A percentile compares a stretch with the other conserved stretches of the same genome.
phyloP scores from a whole-genome alignment of 1,284 basidiomycete genomes.

The Fistulina hepatica region DNA sequence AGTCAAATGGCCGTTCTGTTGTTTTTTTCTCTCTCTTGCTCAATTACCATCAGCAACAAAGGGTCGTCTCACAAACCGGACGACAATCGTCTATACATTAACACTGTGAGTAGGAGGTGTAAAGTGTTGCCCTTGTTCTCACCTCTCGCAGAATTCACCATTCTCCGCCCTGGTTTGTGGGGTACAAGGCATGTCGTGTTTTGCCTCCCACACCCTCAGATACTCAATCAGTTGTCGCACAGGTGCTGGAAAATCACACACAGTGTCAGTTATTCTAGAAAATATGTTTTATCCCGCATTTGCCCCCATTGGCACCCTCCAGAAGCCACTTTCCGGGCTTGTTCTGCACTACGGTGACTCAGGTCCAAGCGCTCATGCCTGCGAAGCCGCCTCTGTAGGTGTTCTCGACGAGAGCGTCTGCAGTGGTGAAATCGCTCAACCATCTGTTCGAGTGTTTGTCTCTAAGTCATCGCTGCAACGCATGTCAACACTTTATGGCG shows the following conservation, averaged over 20 bases:
- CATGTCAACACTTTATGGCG: slow-evolving; percentile 44
- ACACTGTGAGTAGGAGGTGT: slow-evolving; percentile 37
- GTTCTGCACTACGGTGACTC: slow-evolving; percentile 63
- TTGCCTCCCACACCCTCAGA: not conserved
- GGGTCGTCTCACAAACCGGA: slow-evolving; percentile 30
- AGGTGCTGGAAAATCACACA: slow-evolving; percentile 65
- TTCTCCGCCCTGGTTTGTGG: slow-evolving; percentile 51
- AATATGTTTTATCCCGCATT: slow-evolving; percentile 49
- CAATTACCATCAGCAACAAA: slow-evolving; percentile 23
- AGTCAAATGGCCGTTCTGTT: slow-evolving; percentile 10
- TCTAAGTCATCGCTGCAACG: slow-evolving; percentile 50
- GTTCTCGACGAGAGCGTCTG: too few relatives aligned
- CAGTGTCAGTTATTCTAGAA: slow-evolving; percentile 52
- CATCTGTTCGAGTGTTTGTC: slow-evolving; percentile 47
- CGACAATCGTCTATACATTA: slow-evolving; percentile 51
- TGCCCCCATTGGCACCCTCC: slow-evolving; percentile 35
- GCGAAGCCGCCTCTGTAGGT: slow-evolving; percentile 55
- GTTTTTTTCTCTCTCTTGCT: too few relatives aligned
- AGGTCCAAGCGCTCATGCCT: slow-evolving; percentile 41
- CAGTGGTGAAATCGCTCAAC: slow-evolving; percentile 28
- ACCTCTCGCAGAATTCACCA: slow-evolving; percentile 36
- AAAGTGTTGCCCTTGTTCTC: not conserved
- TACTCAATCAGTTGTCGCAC: slow-evolving; percentile 20
- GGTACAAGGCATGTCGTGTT: slow-evolving; percentile 34
- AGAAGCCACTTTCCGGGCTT: slow-evolving; percentile 46